A percentile compares a stretch with the other conserved stretches of the same genome.
phyloP scores from a whole-genome alignment of 495 filamentous ascomycete genomes.

The Penicillium soppii region DNA sequence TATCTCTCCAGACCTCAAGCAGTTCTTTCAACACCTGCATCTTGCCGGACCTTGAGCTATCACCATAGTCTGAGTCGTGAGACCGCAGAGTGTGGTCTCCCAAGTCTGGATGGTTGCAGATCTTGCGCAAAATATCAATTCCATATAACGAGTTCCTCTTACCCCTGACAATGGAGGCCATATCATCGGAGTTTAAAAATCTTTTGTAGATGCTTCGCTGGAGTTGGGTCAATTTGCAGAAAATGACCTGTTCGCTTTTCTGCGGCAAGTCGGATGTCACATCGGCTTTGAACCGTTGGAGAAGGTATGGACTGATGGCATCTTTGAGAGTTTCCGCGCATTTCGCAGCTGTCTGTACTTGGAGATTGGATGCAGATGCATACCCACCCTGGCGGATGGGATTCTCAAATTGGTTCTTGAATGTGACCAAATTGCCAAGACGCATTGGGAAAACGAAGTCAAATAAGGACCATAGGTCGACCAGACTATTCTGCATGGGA shows the following conservation, averaged over 20 bases:
- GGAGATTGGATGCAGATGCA: constrained; percentile 86
- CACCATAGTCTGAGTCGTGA: constrained; percentile 68
- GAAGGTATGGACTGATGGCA: constrained; percentile 83
- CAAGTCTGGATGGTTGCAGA: constrained; percentile 96
- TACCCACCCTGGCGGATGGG: constrained; percentile 91
- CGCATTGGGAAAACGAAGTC: constrained; percentile 97
- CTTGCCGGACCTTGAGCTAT: constrained; percentile 76
- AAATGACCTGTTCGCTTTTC: constrained; percentile 93
- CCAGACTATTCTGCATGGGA: constrained; percentile 95
- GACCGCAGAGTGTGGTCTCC: constrained; percentile 62
- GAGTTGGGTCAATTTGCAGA: constrained; percentile 80
- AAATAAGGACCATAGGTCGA: constrained; percentile 96
- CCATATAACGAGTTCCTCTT: constrained; percentile 80
- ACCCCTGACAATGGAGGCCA: constrained; percentile 71
- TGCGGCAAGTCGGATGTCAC: constrained; percentile 90
- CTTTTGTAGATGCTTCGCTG: constrained; percentile 75
- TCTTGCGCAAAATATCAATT: constrained; percentile 89
- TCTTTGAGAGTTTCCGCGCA: constrained; percentile 90
- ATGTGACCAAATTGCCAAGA: constrained; percentile 84
- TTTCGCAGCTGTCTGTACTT: constrained; percentile 86
- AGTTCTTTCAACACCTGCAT: constrained; percentile 89
- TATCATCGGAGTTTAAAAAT: constrained; percentile 81
- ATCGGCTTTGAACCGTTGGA: constrained; percentile 93
- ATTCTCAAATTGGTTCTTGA: constrained; percentile 85
- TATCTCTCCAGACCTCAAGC: constrained; percentile 78